Percentiles rank a stretch among this genome's conserved stretches.
Evolutionary conservation across 371 early-diverging fungal species (phyloP).

Genomic region (Amoeboaphelidium occidentale): DNA sequence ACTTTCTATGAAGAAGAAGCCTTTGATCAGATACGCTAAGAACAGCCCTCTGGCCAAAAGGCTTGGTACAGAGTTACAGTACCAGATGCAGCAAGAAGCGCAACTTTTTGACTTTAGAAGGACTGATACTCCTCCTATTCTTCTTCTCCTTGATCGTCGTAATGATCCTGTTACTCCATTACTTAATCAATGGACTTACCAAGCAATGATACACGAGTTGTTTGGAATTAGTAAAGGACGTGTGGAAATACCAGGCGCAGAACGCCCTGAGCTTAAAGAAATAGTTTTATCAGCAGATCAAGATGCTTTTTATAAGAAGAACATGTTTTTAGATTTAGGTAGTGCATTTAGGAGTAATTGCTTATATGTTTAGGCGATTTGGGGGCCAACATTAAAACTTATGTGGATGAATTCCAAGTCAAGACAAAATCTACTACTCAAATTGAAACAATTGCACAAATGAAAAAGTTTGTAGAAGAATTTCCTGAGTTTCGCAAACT

Average conservation of each 20-base stretch:
- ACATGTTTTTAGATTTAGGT: conserved; percentile 64
- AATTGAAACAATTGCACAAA: conserved; percentile 78
- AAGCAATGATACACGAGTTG: conserved; percentile 94
- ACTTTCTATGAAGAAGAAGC: conserved; percentile 65
- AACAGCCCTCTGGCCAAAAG: conserved; percentile 47
- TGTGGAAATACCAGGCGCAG: conserved; percentile 42
- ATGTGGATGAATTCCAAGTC: conserved; percentile 72
- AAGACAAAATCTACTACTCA: conserved; percentile 53
- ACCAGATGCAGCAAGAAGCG: conserved; percentile 48
- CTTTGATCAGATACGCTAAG: conserved; percentile 61
- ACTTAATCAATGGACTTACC: conserved; percentile 95
- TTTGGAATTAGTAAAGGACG: conserved; percentile 82
- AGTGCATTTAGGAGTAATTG: no score
- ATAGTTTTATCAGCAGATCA: conserved; percentile 51
- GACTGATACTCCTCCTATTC: conserved; percentile 54
- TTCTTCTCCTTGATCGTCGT: conserved; percentile 77
- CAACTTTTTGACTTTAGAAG: conserved; percentile 54
- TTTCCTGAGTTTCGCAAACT: conserved; percentile 88
- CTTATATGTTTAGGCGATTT: no score
- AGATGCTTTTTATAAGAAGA: conserved; percentile 68
- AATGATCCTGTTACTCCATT: conserved; percentile 95
- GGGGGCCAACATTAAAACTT: conserved; percentile 70
- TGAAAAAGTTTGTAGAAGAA: conserved; percentile 93
- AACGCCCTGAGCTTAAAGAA: conserved; percentile 55
- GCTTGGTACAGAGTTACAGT: conserved; percentile 56